phyloP scores from a whole-genome alignment of 768 basidiomycete species.

The Pulveroboletus sp. region DNA sequence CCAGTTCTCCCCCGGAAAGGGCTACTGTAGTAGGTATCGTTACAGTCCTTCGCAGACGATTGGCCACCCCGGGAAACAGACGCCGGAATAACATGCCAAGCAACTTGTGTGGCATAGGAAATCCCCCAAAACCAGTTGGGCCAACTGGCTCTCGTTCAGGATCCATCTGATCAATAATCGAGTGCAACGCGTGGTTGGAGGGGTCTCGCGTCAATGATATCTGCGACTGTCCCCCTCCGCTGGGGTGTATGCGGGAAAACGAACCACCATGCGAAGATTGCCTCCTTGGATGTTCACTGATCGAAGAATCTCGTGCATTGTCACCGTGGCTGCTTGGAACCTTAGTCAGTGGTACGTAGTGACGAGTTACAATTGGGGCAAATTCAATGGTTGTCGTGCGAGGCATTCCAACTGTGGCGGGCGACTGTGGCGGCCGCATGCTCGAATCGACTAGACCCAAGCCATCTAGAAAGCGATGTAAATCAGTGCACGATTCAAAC shows the following conservation, averaged over 20 bases:
- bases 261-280: constrained; percentile 5
- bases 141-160: constrained; percentile 20
- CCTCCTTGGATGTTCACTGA: constrained; percentile 7
- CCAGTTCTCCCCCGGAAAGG: constrained; percentile 32
- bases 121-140: constrained; percentile 61
- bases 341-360: constrained; percentile 21
- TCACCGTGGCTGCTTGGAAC: constrained; percentile 15
- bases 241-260: constrained; percentile 14
- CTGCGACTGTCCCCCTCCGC: constrained; percentile 9
- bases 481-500: background rate
- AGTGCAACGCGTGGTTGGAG: constrained; percentile 10
- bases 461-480: constrained; percentile 7
- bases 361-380: constrained; percentile 33
- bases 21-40: constrained; percentile 74
- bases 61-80: constrained; percentile 61
- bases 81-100: constrained; percentile 44
- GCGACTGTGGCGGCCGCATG: background rate
- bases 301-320: background rate
- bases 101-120: constrained; percentile 64
- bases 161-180: constrained; percentile 13
- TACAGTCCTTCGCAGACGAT: constrained; percentile 58
- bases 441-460: constrained; percentile 2
- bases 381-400: constrained; percentile 52
- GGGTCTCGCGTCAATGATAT: constrained; percentile 12
- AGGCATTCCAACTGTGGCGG: constrained; percentile 22